Evolutionary conservation across 768 basidiomycete genomes (phyloP).

Genomic region (Boletus sp.): DNA sequence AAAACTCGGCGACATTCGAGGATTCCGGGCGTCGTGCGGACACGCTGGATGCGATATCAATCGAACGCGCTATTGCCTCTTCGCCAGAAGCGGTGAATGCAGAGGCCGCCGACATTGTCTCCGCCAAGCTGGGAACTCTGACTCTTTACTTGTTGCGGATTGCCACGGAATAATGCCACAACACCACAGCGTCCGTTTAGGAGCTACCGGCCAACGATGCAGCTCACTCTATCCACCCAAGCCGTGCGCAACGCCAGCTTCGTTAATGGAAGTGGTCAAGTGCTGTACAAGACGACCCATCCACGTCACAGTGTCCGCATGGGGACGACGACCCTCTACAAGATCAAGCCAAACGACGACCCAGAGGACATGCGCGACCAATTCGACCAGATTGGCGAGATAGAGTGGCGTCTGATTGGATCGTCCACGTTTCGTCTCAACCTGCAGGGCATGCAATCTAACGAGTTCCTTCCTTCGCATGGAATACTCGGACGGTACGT

Average conservation of each 20-base stretch:
- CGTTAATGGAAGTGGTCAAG: slow-evolving; percentile 25
- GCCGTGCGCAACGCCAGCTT: slow-evolving; percentile 24
- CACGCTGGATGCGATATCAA: slow-evolving; percentile 44
- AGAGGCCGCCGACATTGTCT: slow-evolving; percentile 14
- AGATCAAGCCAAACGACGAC: slow-evolving; percentile 21
- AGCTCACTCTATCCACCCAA: slow-evolving; percentile 21
- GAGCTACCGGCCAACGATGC: slow-evolving; percentile 11
- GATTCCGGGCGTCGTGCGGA: slow-evolving; percentile 29
- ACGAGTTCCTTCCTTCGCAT: slow-evolving; percentile 22
- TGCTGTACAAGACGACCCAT: slow-evolving; percentile 29
- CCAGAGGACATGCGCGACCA: slow-evolving; percentile 26
- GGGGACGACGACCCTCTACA: slow-evolving; percentile 25
- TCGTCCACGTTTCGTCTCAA: slow-evolving; percentile 31
- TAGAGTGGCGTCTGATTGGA: slow-evolving; percentile 33
- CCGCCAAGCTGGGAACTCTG: background rate
- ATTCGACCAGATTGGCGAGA: slow-evolving; percentile 31
- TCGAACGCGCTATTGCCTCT: slow-evolving; percentile 56
- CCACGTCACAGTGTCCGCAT: slow-evolving; percentile 1
- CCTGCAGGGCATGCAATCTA: slow-evolving; percentile 24
- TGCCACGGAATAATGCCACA: background rate
- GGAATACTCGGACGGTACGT: slow-evolving; percentile 25
- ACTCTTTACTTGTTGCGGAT: background rate
- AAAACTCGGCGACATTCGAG: slow-evolving; percentile 57
- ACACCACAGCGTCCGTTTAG: background rate
- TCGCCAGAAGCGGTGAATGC: slow-evolving; percentile 57